These are phyloP conservation scores for Tetragonia tetragonoides DNA, from an alignment of 148 eudicot species.

Conservation along the genomic window DNA sequence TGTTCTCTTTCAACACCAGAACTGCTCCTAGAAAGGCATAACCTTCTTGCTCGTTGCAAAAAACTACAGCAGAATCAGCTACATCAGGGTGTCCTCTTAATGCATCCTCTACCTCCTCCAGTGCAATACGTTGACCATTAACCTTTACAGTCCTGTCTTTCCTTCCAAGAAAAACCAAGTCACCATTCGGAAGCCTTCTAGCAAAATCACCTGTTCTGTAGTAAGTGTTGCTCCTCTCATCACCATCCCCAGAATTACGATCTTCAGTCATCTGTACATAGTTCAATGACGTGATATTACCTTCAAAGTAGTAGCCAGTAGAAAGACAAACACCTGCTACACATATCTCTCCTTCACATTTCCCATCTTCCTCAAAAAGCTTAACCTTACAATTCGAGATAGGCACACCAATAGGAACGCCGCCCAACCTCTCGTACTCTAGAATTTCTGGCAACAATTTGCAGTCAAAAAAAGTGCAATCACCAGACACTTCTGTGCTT, in stretches of 20 bases:
- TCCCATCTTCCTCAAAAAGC: conserved; percentile 54
- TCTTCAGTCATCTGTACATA: conserved; percentile 36
- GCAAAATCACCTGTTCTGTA: conserved; percentile 87
- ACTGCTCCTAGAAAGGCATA: conserved; percentile 59
- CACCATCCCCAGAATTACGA: conserved; percentile 25
- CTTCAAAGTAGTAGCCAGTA: conserved; percentile 52
- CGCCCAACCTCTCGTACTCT: conserved; percentile 52
- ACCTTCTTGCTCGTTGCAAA: conserved; percentile 38
- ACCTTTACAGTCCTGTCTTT: conserved; percentile 75
- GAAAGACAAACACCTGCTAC: conserved; percentile 72
- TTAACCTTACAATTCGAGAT: conserved; percentile 60
- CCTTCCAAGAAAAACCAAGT: conserved; percentile 76
- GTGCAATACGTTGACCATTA: conserved; percentile 81
- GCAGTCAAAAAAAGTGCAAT: conserved; percentile 92
- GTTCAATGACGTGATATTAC: conserved; percentile 34
- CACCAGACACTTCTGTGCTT: conserved; percentile 95
- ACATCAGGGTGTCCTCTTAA: conserved; percentile 58
- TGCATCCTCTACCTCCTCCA: conserved; percentile 76
- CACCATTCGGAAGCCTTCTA: conserved; percentile 60
- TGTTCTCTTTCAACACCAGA: conserved; percentile 42
- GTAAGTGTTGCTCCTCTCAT: conserved; percentile 28
- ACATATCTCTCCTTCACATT: conserved; percentile 63
- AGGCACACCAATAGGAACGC: conserved; percentile 80
- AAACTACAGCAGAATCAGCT: conserved; percentile 71
- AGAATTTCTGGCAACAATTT: conserved; percentile 46